phyloP scores from a whole-genome alignment of 2,329 filamentous ascomycete genomes.

The Phaeosphaeria sp. region DNA sequence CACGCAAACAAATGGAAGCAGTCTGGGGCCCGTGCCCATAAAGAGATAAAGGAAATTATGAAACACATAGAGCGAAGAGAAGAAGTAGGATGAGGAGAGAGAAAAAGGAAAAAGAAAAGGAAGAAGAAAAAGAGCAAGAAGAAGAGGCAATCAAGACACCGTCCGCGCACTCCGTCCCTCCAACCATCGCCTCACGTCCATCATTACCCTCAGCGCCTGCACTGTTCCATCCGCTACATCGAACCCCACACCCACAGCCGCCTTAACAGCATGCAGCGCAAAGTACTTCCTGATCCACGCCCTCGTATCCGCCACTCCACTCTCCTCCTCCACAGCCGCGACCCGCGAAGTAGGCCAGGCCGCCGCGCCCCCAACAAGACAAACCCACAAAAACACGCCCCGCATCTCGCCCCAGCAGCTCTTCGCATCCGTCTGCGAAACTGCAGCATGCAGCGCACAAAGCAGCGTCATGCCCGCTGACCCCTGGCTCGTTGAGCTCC shows the following conservation, averaged over 20 bases:
- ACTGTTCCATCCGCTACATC: constrained; percentile 28
- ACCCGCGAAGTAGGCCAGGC: constrained; percentile 20
- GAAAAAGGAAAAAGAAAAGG: neutral
- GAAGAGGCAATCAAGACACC: neutral
- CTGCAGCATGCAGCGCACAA: constrained; percentile 29
- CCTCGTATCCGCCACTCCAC: constrained; percentile 11
- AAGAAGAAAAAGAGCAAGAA: neutral
- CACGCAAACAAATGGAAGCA: neutral
- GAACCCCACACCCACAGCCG: constrained; percentile 24
- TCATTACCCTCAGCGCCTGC: constrained; percentile 32
- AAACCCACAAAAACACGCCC: constrained; percentile 42
- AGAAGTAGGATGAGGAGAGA: no score
- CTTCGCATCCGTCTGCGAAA: constrained; percentile 30
- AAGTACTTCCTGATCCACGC: constrained; percentile 40
- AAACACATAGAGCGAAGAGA: no score
- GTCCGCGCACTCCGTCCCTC: constrained; percentile 4
- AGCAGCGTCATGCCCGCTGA: constrained; percentile 19
- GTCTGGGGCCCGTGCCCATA: neutral
- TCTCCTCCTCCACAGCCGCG: constrained; percentile 1
- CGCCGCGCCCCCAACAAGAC: constrained; percentile 38
- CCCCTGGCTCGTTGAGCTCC: neutral
- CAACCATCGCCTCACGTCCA: constrained; percentile 30
- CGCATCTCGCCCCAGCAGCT: constrained; percentile 33
- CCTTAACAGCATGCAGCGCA: constrained; percentile 33
- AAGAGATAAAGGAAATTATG: neutral